phyloP scores from a whole-genome alignment of 139 green algal genomes.

The Chlamydomonas sp. region DNA sequence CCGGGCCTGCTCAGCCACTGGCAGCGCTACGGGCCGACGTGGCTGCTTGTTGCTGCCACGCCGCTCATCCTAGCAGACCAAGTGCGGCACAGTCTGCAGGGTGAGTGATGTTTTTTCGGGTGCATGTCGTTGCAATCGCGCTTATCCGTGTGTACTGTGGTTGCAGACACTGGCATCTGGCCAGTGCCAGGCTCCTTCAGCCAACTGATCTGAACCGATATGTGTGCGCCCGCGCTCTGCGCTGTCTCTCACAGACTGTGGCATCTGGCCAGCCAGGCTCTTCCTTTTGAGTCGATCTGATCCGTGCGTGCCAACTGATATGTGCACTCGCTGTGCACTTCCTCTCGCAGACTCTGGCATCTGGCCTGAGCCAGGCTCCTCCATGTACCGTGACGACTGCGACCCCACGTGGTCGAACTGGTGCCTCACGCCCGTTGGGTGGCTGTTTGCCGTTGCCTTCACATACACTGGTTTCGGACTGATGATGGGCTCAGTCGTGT shows the following conservation, averaged over 20 bases:
- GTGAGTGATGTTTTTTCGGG: conserved; percentile 16
- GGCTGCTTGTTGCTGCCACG: conserved; percentile 32
- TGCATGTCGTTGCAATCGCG: neutral
- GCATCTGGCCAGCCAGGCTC: neutral
- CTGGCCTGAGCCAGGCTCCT: conserved; percentile 30
- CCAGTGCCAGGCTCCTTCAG: neutral
- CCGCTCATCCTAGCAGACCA: conserved; percentile 54
- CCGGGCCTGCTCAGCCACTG: conserved; percentile 26
- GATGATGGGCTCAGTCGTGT: conserved; percentile 14
- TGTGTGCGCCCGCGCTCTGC: no score
- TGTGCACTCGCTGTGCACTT: neutral
- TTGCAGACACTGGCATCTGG: neutral
- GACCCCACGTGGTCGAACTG: neutral
- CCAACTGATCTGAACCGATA: no score
- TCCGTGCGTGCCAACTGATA: neutral
- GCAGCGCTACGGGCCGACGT: conserved; percentile 39
- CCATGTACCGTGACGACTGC: conserved; percentile 50
- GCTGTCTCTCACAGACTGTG: neutral
- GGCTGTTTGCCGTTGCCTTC: conserved; percentile 48
- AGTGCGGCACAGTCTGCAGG: conserved; percentile 55
- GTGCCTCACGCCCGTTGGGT: conserved; percentile 42
- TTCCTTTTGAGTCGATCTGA: neutral
- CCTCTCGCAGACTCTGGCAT: conserved; percentile 26
- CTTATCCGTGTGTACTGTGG: no score
- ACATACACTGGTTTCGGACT: conserved; percentile 54